Base-by-base conservation (phyloP, 1,284 basidiomycete species). In the Athelia sp. region DNA sequence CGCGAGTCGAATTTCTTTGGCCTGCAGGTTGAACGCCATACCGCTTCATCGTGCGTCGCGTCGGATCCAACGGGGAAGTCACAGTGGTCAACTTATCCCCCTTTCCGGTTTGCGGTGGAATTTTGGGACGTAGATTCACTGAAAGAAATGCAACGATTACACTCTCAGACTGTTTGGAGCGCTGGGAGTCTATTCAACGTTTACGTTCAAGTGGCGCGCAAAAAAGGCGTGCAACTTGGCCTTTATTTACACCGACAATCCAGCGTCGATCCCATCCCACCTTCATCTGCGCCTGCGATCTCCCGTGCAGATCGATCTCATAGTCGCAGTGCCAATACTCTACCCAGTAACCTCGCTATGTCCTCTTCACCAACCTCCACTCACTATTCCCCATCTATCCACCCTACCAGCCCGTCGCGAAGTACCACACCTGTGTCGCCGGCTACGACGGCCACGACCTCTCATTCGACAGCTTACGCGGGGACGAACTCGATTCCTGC, bases 161-260 rank as follows among this genome's bases (percentile, higher is more conserved):
- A 88, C 58, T 87, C 82, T 4, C 82, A 83, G 47, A 90, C 86
- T 3, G 72, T 92, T 32, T 91, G 87, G 82, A 86, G 87, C 59
- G 86, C 82, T 4, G 88, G 88, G 34, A 90, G 79, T 58, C 65
- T 87, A 57, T 91, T 82, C 69, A 93, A 93, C 56, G 82, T 93
- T 4, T 97, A 96, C 61, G 84, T 95, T 32, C 93, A 96, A 62
- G 79, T 92, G 45, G 81, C 87, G 40, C 76, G 81, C 52, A 87
- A 86, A 71, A 87, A 84, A 58, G 75, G 74, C 59, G 58, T 81
- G 1, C 93, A 97, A 63, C 75, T 97, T 0, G 93, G 94, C 1
- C 83, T 97, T 45, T 98, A 97, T 60, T 75, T 98, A 2, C 92
- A 95, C 62, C 78, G 93, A 10, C 92, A 95, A 65, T 87, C 83